These are phyloP conservation scores for Imleria badia DNA, from an alignment of 768 basidiomycete species.

Conservation along the genomic window DNA sequence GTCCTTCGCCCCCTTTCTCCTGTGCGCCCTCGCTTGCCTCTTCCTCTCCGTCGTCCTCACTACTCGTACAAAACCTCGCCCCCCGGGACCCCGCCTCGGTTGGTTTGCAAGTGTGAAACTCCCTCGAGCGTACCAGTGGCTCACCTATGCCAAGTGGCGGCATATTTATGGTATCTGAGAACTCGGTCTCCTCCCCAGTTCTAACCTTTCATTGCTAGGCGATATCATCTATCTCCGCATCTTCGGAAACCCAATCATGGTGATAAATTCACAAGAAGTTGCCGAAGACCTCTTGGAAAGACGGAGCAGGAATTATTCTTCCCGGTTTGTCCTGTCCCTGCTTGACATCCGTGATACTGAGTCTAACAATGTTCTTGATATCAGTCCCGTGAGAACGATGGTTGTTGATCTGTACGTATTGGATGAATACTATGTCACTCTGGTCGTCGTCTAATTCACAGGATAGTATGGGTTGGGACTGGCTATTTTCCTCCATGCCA, in stretches of 20 bases:
- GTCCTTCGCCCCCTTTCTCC: background rate
- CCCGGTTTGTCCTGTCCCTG: constrained; percentile 18
- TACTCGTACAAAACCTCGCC: constrained; percentile 16
- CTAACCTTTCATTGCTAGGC: constrained; percentile 29
- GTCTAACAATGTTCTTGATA: background rate
- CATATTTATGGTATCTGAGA: constrained; percentile 38
- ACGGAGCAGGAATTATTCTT: constrained; percentile 45
- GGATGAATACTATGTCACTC: background rate
- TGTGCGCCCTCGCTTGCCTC: constrained; percentile 10
- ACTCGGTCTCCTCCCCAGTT: background rate
- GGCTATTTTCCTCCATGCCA: constrained; percentile 43
- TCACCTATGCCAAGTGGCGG: constrained; percentile 46
- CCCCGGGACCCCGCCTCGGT: constrained; percentile 43
- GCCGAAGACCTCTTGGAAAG: constrained; percentile 47
- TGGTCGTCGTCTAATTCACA: background rate
- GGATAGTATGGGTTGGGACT: constrained; percentile 47
- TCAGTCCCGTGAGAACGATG: constrained; percentile 42
- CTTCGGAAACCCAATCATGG: constrained; percentile 46
- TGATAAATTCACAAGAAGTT: constrained; percentile 43
- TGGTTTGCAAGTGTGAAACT: constrained; percentile 36
- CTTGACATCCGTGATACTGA: background rate
- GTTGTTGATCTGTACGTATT: constrained; percentile 41
- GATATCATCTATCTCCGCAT: constrained; percentile 46
- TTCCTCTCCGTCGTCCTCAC: constrained; percentile 12
- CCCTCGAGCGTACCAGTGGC: constrained; percentile 43